phyloP scores from a whole-genome alignment of 1,139 yeast species.

The Pichia sp. region DNA sequence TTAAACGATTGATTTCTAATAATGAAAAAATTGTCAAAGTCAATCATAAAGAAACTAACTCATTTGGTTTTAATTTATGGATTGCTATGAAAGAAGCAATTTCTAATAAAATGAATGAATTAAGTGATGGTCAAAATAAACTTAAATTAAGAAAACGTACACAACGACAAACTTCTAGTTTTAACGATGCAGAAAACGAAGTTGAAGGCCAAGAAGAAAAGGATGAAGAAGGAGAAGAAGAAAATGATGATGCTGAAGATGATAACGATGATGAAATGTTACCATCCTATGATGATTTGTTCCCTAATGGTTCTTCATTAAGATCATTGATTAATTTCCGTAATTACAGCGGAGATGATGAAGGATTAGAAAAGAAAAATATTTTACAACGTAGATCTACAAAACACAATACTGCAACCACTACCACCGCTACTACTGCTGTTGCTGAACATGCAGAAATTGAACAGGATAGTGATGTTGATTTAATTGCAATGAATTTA shows the following conservation, averaged over 20 bases:
- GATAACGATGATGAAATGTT: constrained; percentile 37
- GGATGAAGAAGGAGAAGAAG: constrained; percentile 2
- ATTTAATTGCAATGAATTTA: constrained; percentile 46
- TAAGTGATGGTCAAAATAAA: constrained; percentile 8
- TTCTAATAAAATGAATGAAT: constrained; percentile 26
- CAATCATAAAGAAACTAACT: constrained; percentile 14
- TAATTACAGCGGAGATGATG: constrained; percentile 17
- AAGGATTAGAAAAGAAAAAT: not conserved
- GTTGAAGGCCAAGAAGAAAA: too few relatives aligned
- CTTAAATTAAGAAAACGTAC: not conserved
- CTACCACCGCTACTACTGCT: not conserved
- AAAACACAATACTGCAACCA: not conserved
- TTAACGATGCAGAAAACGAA: too few relatives aligned
- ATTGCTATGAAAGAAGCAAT: constrained; percentile 58
- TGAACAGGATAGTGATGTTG: constrained; percentile 27
- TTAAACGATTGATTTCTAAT: too few relatives aligned
- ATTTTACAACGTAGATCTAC: not conserved
- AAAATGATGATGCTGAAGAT: constrained; percentile 33
- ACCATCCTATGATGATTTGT: constrained; percentile 79
- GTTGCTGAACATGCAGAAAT: constrained; percentile 11
- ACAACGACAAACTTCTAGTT: too few relatives aligned
- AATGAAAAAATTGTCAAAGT: constrained; percentile 3
- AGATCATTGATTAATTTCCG: constrained; percentile 33
- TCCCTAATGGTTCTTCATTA: constrained; percentile 54
- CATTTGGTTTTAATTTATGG: constrained; percentile 41